Conservation (phyloP, 805 yeast species). For the fission yeast (Schizosaccharomyces pombe) region ASM294v3 CU329670.1:4347001-4347500, state of each 20-base stretch:
- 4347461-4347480: not conserved
- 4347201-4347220: not conserved
- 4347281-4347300: not conserved
- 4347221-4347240: not conserved
- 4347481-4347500: not conserved
- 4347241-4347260: not conserved
- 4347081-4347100: not conserved
- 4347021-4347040: not conserved
- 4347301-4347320: not conserved
- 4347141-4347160: not conserved
- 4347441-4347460: not conserved
- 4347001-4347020: constrained; percentile 1
- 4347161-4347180: not conserved
- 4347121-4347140: not conserved
- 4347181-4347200: not conserved
- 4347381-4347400: not conserved
- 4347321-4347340: not conserved
- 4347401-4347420: not conserved
- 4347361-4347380: not conserved
- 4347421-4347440: not conserved
- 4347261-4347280: not conserved
- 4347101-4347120: not conserved
- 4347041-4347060: not conserved
- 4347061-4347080: not conserved
- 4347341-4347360: not conserved